phyloP scores from a whole-genome alignment of 768 basidiomycete genomes.

The Lanmaoa pseudosensibilis region DNA sequence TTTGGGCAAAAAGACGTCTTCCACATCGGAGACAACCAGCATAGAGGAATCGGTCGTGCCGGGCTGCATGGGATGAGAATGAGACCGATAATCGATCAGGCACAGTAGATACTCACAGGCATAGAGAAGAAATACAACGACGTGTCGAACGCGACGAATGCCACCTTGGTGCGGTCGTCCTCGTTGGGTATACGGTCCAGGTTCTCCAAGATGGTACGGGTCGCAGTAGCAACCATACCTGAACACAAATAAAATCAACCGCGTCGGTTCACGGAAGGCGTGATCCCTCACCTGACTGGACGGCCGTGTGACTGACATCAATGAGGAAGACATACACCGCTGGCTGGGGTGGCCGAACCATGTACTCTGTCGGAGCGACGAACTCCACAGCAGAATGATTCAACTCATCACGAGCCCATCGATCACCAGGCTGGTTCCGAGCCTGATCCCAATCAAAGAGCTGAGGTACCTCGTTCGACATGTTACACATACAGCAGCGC shows the following conservation, averaged over 20 bases:
- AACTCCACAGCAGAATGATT: conserved; percentile 95
- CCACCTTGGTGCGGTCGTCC: conserved; percentile 88
- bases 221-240: conserved; percentile 99
- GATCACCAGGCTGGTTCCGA: conserved; percentile 90
- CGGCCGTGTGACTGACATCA: conserved; percentile 90
- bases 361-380: conserved; percentile 98
- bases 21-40: conserved; percentile 96
- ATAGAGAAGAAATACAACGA: conserved; percentile 97
- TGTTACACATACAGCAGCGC: conserved; percentile 99
- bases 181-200: conserved; percentile 95
- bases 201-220: conserved; percentile 92
- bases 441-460: conserved; percentile 98
- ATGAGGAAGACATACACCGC: conserved; percentile 97
- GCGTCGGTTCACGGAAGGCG: background rate
- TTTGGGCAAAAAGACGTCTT: conserved; percentile 97
- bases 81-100: background rate
- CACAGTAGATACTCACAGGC: conserved; percentile 42
- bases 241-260: background rate
- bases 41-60: conserved; percentile 80
- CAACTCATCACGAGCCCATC: conserved; percentile 92
- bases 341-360: conserved; percentile 98
- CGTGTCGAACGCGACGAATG: conserved; percentile 88
- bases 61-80: conserved; percentile 40
- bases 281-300: conserved; percentile 75
- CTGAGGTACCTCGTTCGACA: conserved; percentile 98